Evolutionary conservation across 805 yeast genomes (phyloP), one percentile per base, ranked within the genome.

Genomic region (Teunomyces aglyptinius): DNA sequence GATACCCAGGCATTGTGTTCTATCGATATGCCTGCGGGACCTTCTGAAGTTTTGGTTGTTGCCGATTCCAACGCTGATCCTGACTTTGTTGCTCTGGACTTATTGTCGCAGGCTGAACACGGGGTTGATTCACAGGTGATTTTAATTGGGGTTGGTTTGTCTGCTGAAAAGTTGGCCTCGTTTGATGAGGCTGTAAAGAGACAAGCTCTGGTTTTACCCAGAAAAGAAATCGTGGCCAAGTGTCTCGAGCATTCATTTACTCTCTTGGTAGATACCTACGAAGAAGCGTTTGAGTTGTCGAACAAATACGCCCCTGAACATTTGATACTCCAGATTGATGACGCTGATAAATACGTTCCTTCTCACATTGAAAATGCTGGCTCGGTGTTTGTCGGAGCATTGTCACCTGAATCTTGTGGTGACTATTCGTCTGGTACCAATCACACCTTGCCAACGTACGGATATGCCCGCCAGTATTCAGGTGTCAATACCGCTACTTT

Each of bases 21-120:
- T 13, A 94, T 94, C 56, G 99, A 94, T 67, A 92, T 94, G 98
- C 99, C 99, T 42, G 99, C 99, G 20, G 99, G 99, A 7, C 99
- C 99, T 24, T 87, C 96, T 44, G 99, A 94, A 70, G 99, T 94
- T 19, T 76, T 94, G 49, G 99, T 92, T n/a, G 75, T 94, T 57
- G 96, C 96, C 41, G 99, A 94, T 65, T 80, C 75, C 49, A 61
- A 78, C 39, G 89, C 97, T 10, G 96, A 90, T 68, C 92, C 96
- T 19, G 96, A 90, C 60, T 94, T 89, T 67, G 99, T 94, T 26
- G 99, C 97, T n/a, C 81, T 90, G 53, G 99, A 94, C 66, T 77
- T 94, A 62, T 76, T 94, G 49, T 91, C 98, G 0, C 99, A 94
- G 72, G 99, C 99, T 24, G 99, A 94, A 73, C 99, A 94, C 65